Base-by-base conservation (phyloP, 192 early-diverging fungal genomes). In the Pilobolus umbonatus region DNA sequence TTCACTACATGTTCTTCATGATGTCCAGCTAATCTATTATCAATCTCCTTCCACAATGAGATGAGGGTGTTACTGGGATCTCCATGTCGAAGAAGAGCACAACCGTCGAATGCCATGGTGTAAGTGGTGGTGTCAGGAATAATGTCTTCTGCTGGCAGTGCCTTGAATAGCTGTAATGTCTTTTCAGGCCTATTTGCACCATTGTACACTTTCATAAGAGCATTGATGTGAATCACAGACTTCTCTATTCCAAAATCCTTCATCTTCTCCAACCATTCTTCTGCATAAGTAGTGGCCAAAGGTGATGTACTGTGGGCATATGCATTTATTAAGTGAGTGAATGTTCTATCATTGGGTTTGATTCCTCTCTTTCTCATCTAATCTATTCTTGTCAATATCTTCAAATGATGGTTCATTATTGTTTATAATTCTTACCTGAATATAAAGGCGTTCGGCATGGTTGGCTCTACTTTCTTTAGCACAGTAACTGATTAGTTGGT, bases 291-390 rank as follows among this genome's bases (percentile, higher is more conserved):
- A 14, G 14, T 24, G n/a, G 52, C 52, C 25, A 38, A 35, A 35
- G 32, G 52, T 5, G 52, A 54, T 35, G 17, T 54, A 11, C 52
- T 54, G 22, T 38, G 11, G n/a, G 21, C 35, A 24, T 54, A 54
- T 7, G 52, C 52, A 38, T 29, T 32, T 24, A 54, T 14, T 22
- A 54, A 38, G 17, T 22, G 35, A 22, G 52, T 54, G 24, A 54
- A 54, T 12, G 52, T 54, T 21, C 52, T 29, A 25, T 54, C 52
- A 7, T 54, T 54, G 17, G 52, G 52, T 24, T 54, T 21, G 21
- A 54, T 32, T 8, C 52, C 35, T 36, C 52, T 29, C 14, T 54
- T 54, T 54, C 52, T 54, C 52, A 54, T 54, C 52, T 54, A 24
- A n/a, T 25, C 12, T 21, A 34, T 31, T 11, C 22, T 21, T 4